phyloP scores from a whole-genome alignment of 2,329 filamentous ascomycete species.

The Cercospora zeina region DNA sequence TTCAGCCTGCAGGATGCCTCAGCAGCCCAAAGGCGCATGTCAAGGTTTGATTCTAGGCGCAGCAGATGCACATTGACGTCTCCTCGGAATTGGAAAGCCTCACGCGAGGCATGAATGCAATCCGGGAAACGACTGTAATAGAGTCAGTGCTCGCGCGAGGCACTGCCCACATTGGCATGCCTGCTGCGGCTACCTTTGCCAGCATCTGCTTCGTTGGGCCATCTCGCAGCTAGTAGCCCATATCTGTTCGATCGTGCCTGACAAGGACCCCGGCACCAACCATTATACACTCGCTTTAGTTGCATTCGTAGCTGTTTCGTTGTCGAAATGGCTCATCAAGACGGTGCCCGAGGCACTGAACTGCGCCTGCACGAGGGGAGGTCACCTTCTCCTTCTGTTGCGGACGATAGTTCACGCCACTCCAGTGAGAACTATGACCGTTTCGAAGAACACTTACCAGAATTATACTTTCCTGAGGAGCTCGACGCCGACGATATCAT shows the following conservation, averaged over 20 bases:
- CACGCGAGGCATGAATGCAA: background rate
- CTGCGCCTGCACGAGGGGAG: background rate
- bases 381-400: slow-evolving; percentile 5
- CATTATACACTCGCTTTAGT: slow-evolving; percentile 8
- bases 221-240: background rate
- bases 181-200: slow-evolving; percentile 3
- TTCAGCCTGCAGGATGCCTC: background rate
- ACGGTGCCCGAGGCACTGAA: background rate
- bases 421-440: slow-evolving; percentile 10
- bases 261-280: background rate
- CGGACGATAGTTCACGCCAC: background rate
- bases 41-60: slow-evolving; percentile 12
- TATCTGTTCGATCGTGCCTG: slow-evolving; percentile 8
- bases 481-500: slow-evolving; percentile 9
- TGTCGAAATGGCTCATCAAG: slow-evolving; percentile 7
- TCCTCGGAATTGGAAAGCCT: slow-evolving; percentile 16
- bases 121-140: slow-evolving; percentile 7
- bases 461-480: slow-evolving; percentile 10
- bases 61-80: slow-evolving; percentile 16
- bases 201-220: background rate
- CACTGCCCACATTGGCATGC: slow-evolving; percentile 20
- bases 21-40: slow-evolving; percentile 3
- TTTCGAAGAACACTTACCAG: slow-evolving; percentile 8
- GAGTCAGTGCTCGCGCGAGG: slow-evolving; percentile 6
- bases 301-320: slow-evolving; percentile 14